These are phyloP conservation scores for Colletotrichum sp. DNA, from an alignment of 2,329 filamentous ascomycete species.

Conservation along the genomic window DNA sequence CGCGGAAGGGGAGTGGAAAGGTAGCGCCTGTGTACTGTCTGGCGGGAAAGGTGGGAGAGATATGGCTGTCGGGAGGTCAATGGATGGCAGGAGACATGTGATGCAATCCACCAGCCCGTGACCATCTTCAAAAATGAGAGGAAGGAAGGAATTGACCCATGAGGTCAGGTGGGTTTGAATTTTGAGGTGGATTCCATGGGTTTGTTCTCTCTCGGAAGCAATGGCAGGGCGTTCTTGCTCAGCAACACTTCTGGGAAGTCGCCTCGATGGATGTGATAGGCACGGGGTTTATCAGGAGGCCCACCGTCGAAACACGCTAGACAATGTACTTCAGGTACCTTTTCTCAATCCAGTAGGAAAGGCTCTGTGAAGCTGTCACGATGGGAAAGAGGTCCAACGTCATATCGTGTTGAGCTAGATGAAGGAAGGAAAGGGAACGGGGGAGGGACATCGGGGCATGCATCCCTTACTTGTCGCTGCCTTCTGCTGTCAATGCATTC, in stretches of 20 bases:
- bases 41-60: too few species aligned
- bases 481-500: neutral
- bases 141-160: neutral
- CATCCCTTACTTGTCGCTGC: neutral
- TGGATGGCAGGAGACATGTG: neutral
- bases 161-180: neutral
- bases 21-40: too few species aligned
- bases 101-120: neutral
- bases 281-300: neutral
- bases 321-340: neutral
- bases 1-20: too few species aligned
- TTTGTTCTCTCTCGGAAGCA: neutral
- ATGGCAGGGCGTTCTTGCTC: neutral
- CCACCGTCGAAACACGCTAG: neutral
- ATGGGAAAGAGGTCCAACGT: neutral
- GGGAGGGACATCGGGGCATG: neutral
- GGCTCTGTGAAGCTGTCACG: neutral
- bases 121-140: too few species aligned
- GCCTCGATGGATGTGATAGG: neutral
- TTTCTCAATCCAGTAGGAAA: neutral
- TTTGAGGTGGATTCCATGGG: neutral
- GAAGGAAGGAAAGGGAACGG: neutral
- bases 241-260: neutral
- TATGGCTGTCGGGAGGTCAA: too few species aligned
- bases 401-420: neutral